phyloP scores from a whole-genome alignment of 495 filamentous ascomycete genomes.

The Daldinia loculata region DNA sequence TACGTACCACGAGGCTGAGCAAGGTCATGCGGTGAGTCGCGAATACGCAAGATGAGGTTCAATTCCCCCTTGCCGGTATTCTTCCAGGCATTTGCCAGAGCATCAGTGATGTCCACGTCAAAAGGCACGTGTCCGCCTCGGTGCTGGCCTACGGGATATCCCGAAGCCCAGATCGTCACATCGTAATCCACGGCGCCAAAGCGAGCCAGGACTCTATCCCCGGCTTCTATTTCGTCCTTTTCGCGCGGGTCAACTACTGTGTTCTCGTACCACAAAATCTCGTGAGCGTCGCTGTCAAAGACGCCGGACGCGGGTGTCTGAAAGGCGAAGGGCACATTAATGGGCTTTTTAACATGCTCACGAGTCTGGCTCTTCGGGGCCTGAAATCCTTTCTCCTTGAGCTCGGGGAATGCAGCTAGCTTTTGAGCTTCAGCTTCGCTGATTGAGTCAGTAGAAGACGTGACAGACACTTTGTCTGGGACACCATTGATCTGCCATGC shows the following conservation, averaged over 20 bases:
- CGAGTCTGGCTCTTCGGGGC: constrained; percentile 38
- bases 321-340: constrained; percentile 67
- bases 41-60: constrained; percentile 38
- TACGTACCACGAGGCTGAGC: constrained; percentile 53
- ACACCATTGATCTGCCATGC: constrained; percentile 51
- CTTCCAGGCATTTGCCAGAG: constrained; percentile 51
- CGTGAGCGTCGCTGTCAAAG: constrained; percentile 62
- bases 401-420: constrained; percentile 46
- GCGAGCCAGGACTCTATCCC: constrained; percentile 58
- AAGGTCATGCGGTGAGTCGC: constrained; percentile 61
- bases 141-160: constrained; percentile 60
- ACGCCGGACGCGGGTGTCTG: constrained; percentile 66
- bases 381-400: constrained; percentile 45
- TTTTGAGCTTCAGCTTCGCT: constrained; percentile 38
- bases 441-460: not conserved
- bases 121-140: constrained; percentile 69
- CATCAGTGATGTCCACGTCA: constrained; percentile 61
- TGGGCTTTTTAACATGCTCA: constrained; percentile 50
- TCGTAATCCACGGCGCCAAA: constrained; percentile 72
- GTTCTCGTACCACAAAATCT: constrained; percentile 69
- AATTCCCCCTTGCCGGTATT: constrained; percentile 31
- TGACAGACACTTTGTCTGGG: constrained; percentile 40
- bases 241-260: constrained; percentile 56
- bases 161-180: constrained; percentile 65
- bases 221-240: constrained; percentile 44